phyloP scores from a whole-genome alignment of 2,329 filamentous ascomycete species.

The Claviceps maximensis region DNA sequence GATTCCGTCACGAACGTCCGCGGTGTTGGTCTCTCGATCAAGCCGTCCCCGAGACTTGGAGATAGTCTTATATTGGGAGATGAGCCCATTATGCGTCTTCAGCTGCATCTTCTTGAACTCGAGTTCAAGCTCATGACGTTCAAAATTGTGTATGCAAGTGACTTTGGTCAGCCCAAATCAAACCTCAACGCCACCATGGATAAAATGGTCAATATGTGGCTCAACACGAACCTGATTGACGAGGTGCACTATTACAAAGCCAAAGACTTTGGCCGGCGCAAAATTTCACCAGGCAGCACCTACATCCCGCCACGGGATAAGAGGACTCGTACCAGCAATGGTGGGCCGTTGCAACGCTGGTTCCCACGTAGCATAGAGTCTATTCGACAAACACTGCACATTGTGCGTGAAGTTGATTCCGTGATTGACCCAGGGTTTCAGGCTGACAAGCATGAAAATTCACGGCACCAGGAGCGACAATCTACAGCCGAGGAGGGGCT shows the following conservation, averaged over 20 bases:
- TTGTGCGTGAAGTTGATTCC: constrained; percentile 14
- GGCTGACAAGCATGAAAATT: constrained; percentile 13
- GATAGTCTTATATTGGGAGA: constrained; percentile 11
- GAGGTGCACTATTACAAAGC: constrained; percentile 17
- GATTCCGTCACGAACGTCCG: constrained; percentile 11
- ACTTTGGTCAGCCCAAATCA: constrained; percentile 10
- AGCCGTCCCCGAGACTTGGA: constrained; percentile 12
- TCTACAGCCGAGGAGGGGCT: constrained; percentile 10
- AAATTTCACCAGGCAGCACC: constrained; percentile 3
- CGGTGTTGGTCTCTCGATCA: constrained; percentile 9
- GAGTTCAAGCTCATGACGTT: constrained; percentile 18
- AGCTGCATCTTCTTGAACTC: constrained; percentile 16
- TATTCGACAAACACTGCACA: constrained; percentile 14
- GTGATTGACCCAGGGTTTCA: constrained; percentile 16
- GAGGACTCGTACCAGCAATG: constrained; percentile 10
- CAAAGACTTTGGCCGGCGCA: constrained; percentile 15
- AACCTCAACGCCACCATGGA: constrained; percentile 13
- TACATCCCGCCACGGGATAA: constrained; percentile 10
- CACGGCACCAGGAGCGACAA: constrained; percentile 11
- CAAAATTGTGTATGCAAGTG: constrained; percentile 17
- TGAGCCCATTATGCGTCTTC: constrained; percentile 15
- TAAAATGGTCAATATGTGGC: constrained; percentile 16
- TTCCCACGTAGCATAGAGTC: constrained; percentile 12
- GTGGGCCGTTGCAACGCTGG: constrained; percentile 11
- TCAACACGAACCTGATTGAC: constrained; percentile 16